Evolutionary conservation across 2,329 filamentous ascomycete species (phyloP), one percentile per base, ranked within the genome.

Genomic region (Myriosclerotinia duriaeana): DNA sequence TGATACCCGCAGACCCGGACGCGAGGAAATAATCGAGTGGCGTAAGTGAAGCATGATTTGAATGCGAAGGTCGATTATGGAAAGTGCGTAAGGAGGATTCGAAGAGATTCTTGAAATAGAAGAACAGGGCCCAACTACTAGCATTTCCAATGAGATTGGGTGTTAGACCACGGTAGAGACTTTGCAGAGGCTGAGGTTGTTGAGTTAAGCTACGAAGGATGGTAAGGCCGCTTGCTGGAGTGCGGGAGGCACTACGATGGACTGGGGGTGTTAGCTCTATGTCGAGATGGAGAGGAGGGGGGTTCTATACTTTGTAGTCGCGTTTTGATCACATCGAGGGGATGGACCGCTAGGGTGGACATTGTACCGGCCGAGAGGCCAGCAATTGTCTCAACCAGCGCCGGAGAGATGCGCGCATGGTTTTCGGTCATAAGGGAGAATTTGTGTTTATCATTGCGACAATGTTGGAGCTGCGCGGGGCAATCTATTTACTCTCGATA

Each of bases 301-400:
- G 44, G 38, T 44, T 22, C 40, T 46, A 36, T 80, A 93, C 91
- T 88, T 81, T 99, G 95, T 76, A 99, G 87, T 70, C 95, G 90
- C 69, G 94, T 98, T 83, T 99, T 99, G 77, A 98, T 88, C 70
- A 99, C 88, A 80, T 99, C 95, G 68, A 99, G 87, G 42, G 95
- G 95, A 77, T 98, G 94, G 63, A 95, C 90, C 66, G 88, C 89
- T 59, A 98, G 83, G 34, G 95, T 98, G 64, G 93, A 90, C 72
- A 93, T 85, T 66, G 92, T 85, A 69, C 95, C 95, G 68, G 95
- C 95, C 71, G 89, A 90, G 78, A 99, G 89, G 73, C 95, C 95
- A 69, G 95, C 92, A 77, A 93, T 83, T 75, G 90, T 89, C 84
- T 98, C 95, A 79, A 97, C 86, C 76, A 91, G 79, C 73, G 90